Conservation (phyloP, 257 asterid genomes). For the Penstemon davidsonii region DNA sequence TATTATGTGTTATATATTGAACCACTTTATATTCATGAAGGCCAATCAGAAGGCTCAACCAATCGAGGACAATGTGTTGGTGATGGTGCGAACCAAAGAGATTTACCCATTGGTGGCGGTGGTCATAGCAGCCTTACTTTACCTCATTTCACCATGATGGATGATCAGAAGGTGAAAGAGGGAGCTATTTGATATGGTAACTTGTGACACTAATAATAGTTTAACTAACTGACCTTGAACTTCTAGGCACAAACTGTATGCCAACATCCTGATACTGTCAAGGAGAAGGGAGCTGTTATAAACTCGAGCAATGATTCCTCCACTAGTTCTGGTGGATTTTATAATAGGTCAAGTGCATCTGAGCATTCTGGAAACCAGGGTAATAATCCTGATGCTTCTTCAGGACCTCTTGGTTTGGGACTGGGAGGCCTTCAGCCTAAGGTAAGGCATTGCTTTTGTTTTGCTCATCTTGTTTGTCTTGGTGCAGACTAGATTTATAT, state of each 20-base stretch:
- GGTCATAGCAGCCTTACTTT: slow-evolving; percentile 13
- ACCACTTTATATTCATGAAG: slow-evolving; percentile 26
- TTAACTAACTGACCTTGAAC: slow-evolving; percentile 25
- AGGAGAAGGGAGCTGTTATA: slow-evolving; percentile 14
- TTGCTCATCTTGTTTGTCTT: slow-evolving; percentile 16
- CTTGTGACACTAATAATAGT: slow-evolving; percentile 11
- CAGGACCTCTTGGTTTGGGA: slow-evolving; percentile 84
- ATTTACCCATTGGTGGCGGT: slow-evolving; percentile 22
- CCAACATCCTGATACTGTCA: slow-evolving; percentile 20
- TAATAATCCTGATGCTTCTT: slow-evolving; percentile 39
- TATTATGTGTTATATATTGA: neutral
- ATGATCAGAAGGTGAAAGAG: slow-evolving; percentile 34
- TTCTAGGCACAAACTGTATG: slow-evolving; percentile 36
- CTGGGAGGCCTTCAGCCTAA: slow-evolving; percentile 74
- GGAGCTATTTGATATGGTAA: slow-evolving; percentile 13
- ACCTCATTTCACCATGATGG: slow-evolving; percentile 15
- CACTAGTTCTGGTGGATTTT: slow-evolving; percentile 31
- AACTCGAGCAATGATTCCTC: slow-evolving; percentile 36
- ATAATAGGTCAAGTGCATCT: slow-evolving; percentile 31
- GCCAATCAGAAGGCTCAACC: slow-evolving; percentile 48
- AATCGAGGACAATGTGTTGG: slow-evolving; percentile 38
- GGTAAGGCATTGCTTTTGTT: slow-evolving; percentile 41
- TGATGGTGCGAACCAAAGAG: slow-evolving; percentile 31
- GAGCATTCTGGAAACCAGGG: slow-evolving; percentile 29
- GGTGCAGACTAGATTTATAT: neutral